Percentiles rank a stretch among this genome's conserved stretches.
phyloP scores from a whole-genome alignment of 2,329 filamentous ascomycete species.

The Orbilia oligospora region DNA sequence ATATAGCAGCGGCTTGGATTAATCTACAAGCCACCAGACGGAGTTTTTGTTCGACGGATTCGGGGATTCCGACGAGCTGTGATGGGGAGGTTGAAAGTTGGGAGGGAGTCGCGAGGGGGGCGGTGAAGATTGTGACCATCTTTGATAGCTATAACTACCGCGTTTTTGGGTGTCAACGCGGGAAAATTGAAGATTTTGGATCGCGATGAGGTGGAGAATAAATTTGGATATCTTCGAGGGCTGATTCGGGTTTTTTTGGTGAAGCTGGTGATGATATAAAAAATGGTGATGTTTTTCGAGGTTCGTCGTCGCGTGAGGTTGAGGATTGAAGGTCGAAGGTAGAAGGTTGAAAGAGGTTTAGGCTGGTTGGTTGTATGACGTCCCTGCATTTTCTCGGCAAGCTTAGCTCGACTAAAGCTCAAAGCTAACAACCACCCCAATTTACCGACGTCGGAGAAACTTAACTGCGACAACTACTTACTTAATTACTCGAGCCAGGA shows the following conservation, averaged over 20 bases:
- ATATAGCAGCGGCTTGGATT: slow-evolving; percentile 82
- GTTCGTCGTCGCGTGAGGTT: neutral
- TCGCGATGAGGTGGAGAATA: neutral
- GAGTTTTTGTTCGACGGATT: slow-evolving; percentile 79
- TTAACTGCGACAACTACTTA: neutral
- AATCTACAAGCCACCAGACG: slow-evolving; percentile 80
- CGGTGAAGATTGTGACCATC: slow-evolving; percentile 72
- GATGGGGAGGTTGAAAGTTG: slow-evolving; percentile 76
- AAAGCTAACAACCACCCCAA: neutral
- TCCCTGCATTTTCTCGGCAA: neutral
- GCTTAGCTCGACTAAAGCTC: slow-evolving; percentile 2
- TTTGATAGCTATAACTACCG: neutral
- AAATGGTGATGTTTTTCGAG: neutral
- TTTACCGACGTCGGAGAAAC: slow-evolving; percentile 39
- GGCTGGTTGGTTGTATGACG: neutral
- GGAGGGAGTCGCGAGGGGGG: slow-evolving; percentile 79
- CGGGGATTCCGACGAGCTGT: slow-evolving; percentile 74
- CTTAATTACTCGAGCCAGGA: neutral
- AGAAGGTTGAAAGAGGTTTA: too few relatives aligned
- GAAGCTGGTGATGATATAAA: neutral
- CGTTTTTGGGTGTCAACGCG: too few relatives aligned
- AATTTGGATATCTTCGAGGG: too few relatives aligned
- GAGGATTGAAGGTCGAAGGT: neutral
- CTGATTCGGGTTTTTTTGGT: neutral
- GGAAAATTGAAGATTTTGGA: neutral